phyloP scores from a whole-genome alignment of 805 yeast species.

The Ogataea saltuana region DNA sequence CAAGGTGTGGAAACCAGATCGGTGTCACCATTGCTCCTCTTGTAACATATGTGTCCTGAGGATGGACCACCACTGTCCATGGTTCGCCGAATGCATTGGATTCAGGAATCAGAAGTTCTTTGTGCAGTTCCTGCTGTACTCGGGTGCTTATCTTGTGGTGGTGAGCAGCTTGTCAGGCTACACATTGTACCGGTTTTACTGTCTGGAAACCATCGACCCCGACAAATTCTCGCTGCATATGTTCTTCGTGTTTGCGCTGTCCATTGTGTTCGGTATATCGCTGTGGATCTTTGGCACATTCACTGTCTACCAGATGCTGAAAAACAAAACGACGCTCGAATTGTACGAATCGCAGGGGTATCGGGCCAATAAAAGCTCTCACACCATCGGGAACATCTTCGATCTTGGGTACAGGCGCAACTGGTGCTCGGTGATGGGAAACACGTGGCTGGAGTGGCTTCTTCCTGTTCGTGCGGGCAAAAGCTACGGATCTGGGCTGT shows the following conservation, averaged over 20 bases:
- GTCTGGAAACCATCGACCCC: constrained; percentile 17
- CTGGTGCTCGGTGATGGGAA: constrained; percentile 76
- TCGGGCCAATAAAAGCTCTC: constrained; percentile 42
- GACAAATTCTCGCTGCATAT: constrained; percentile 56
- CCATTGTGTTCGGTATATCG: constrained; percentile 55
- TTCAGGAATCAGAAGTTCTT: constrained; percentile 77
- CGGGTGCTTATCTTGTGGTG: constrained; percentile 47
- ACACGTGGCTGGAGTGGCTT: constrained; percentile 62
- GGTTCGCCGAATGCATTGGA: constrained; percentile 92
- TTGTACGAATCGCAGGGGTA: constrained; percentile 56
- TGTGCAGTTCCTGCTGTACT: constrained; percentile 65
- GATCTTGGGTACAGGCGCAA: constrained; percentile 68
- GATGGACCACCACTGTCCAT: constrained; percentile 76
- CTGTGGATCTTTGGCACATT: constrained; percentile 58
- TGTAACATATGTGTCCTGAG: constrained; percentile 47
- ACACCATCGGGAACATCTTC: constrained; percentile 63
- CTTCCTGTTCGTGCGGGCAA: constrained; percentile 48
- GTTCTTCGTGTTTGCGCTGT: constrained; percentile 58
- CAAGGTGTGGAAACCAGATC: constrained; percentile 58
- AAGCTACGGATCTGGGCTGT: constrained; percentile 47
- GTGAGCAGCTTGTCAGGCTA: constrained; percentile 42
- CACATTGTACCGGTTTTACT: constrained; percentile 52
- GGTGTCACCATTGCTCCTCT: constrained; percentile 58
- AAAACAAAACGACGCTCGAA: constrained; percentile 82
- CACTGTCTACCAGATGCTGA: constrained; percentile 56